Conservation (phyloP, 805 yeast species). For the Cephaloascus albidus region DNA sequence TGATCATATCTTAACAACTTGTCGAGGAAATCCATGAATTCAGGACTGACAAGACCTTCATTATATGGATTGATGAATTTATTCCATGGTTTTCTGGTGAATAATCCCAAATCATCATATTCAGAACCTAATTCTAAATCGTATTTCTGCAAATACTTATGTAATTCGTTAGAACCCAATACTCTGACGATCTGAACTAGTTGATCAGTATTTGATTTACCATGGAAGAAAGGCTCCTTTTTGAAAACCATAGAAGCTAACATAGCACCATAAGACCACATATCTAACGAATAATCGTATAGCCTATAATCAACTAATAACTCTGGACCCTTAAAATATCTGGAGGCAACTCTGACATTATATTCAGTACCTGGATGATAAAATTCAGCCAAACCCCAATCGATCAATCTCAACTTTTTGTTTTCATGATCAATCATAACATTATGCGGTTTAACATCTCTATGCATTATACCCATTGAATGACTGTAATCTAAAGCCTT, state of each 20-base stretch:
- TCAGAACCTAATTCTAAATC: slow-evolving; percentile 63
- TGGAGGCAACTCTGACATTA: slow-evolving; percentile 85
- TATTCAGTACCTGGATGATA: slow-evolving; percentile 86
- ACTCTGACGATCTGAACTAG: slow-evolving; percentile 84
- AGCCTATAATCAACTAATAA: slow-evolving; percentile 71
- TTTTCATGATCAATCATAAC: slow-evolving; percentile 80
- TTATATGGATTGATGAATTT: slow-evolving; percentile 49
- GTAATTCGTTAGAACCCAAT: slow-evolving; percentile 72
- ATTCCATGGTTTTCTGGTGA: slow-evolving; percentile 59
- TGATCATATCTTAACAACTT: slow-evolving; percentile 74
- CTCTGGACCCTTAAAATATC: slow-evolving; percentile 91
- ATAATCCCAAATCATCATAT: slow-evolving; percentile 69
- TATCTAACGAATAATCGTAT: slow-evolving; percentile 81
- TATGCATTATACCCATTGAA: slow-evolving; percentile 90
- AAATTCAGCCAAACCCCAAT: slow-evolving; percentile 94
- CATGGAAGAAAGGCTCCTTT: slow-evolving; percentile 89
- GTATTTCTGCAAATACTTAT: slow-evolving; percentile 59
- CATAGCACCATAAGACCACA: slow-evolving; percentile 92
- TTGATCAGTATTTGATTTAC: slow-evolving; percentile 86
- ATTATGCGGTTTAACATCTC: slow-evolving; percentile 92
- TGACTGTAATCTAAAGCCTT: slow-evolving; percentile 82
- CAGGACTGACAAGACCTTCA: slow-evolving; percentile 39
- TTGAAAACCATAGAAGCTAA: slow-evolving; percentile 81
- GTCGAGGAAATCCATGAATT: slow-evolving; percentile 63
- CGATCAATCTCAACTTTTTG: slow-evolving; percentile 63